A percentile compares a stretch with the other conserved stretches of the same genome.
Evolutionary conservation across 2,329 filamentous ascomycete species (phyloP).

Genomic region (Calonectria crousiana): DNA sequence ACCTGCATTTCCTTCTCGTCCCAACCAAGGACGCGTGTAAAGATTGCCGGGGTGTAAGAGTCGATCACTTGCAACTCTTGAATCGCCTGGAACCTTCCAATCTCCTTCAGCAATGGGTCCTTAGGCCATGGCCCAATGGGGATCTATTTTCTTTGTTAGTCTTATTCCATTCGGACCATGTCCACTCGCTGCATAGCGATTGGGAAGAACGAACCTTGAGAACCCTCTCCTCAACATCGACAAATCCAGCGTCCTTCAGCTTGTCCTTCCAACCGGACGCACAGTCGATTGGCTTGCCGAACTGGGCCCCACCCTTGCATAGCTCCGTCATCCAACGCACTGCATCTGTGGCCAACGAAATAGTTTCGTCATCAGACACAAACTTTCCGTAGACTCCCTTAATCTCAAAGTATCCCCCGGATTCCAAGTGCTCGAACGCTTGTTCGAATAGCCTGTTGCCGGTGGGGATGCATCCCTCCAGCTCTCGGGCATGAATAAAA

Average conservation of each 20-base stretch:
- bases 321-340: constrained; percentile 10
- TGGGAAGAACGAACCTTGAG: constrained; percentile 13
- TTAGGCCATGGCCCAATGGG: constrained; percentile 31
- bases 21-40: constrained; percentile 38
- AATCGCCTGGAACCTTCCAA: constrained; percentile 27
- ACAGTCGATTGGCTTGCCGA: constrained; percentile 11
- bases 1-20: constrained; percentile 34
- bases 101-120: constrained; percentile 26
- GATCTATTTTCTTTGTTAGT: constrained; percentile 1
- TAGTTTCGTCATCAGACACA: constrained; percentile 10
- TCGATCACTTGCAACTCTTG: constrained; percentile 36
- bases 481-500: constrained; percentile 20
- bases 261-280: constrained; percentile 3
- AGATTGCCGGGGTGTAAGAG: constrained; percentile 34
- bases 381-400: constrained; percentile 1
- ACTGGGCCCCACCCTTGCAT: constrained; percentile 3
- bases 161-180: not conserved
- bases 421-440: constrained; percentile 10
- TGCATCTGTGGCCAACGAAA: constrained; percentile 5
- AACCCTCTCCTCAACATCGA: constrained; percentile 21
- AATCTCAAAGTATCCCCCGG: constrained; percentile 14
- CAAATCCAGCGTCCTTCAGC: constrained; percentile 17
- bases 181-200: not conserved
- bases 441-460: not conserved
- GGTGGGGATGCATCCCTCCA: constrained; percentile 22